A percentile compares a stretch with the other conserved stretches of the same genome.
Conservation (phyloP, 164 flowering plant genomes). For the Stephania japonica region DNA sequence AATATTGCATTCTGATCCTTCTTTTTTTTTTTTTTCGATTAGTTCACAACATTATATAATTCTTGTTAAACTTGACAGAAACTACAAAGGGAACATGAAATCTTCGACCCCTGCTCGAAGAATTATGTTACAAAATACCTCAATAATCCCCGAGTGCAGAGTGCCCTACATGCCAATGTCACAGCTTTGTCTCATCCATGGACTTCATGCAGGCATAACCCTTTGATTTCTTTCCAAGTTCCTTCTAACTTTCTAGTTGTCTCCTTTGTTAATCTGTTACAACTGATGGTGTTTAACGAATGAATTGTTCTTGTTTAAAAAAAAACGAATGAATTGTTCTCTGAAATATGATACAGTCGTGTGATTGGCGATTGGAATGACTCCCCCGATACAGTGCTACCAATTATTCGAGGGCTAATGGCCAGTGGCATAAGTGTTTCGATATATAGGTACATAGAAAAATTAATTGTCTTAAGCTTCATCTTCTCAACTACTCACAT, state of each 20-base stretch:
- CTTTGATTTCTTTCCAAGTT: no score
- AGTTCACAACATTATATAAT: not conserved
- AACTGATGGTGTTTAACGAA: not conserved
- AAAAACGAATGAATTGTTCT: no score
- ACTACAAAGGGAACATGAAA: not conserved
- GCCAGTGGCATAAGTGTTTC: constrained; percentile 27
- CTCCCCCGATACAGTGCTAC: constrained; percentile 23
- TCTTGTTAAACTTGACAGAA: not conserved
- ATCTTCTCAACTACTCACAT: no score
- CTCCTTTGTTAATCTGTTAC: not conserved
- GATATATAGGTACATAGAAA: constrained; percentile 31
- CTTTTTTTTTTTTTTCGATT: no score
- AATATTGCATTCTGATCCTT: not conserved
- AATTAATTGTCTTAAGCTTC: not conserved
- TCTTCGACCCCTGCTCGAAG: constrained; percentile 38
- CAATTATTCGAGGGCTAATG: constrained; percentile 27
- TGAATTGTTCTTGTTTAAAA: no score
- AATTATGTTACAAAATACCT: constrained; percentile 23
- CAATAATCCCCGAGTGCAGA: constrained; percentile 36
- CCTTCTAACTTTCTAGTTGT: no score
- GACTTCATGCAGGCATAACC: constrained; percentile 23
- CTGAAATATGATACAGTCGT: not conserved
- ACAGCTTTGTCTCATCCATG: constrained; percentile 20
- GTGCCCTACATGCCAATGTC: constrained; percentile 29
- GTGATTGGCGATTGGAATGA: constrained; percentile 25